Percentiles rank a stretch among this genome's conserved stretches.
phyloP scores from a whole-genome alignment of 192 early-diverging fungal species.

The Rhizophagus sp. region DNA sequence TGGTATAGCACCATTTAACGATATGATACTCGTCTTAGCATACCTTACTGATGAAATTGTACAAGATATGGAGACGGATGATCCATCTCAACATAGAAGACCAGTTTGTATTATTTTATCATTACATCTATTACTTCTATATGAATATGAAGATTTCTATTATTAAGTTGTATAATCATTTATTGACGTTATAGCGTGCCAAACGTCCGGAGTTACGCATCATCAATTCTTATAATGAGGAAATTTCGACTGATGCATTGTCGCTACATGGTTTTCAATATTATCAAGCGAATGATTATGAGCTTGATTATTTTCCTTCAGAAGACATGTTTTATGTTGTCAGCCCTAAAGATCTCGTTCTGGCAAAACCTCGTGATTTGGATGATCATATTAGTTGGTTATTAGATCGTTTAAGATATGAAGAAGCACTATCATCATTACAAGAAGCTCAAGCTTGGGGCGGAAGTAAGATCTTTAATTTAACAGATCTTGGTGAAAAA shows the following conservation, averaged over 20 bases:
- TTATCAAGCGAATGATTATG: conserved; percentile 95
- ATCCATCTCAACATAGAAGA: conserved; percentile 34
- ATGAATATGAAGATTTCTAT: not conserved
- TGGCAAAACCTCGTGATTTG: conserved; percentile 84
- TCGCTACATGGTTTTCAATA: conserved; percentile 82
- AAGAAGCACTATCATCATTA: conserved; percentile 72
- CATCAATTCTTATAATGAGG: conserved; percentile 77
- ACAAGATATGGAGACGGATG: conserved; percentile 53
- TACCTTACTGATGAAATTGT: conserved; percentile 61
- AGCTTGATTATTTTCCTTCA: conserved; percentile 64
- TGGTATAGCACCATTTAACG: conserved; percentile 83
- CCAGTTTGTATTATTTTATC: conserved; percentile 26
- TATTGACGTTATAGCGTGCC: conserved; percentile 39
- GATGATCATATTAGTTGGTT: conserved; percentile 96
- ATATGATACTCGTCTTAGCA: conserved; percentile 70
- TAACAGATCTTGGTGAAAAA: conserved; percentile 80
- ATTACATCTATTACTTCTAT: not conserved
- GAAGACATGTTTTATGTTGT: conserved; percentile 89
- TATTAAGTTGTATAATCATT: not conserved
- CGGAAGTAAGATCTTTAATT: conserved; percentile 60
- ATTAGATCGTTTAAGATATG: conserved; percentile 75
- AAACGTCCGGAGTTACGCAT: conserved; percentile 89
- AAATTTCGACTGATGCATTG: conserved; percentile 87
- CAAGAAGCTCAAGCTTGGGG: conserved; percentile 57
- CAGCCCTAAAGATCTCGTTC: conserved; percentile 92